Percentiles rank a stretch among this genome's conserved stretches.
Evolutionary conservation across 2,329 filamentous ascomycete genomes (phyloP).

Genomic region (Niveomyces coronatus): DNA sequence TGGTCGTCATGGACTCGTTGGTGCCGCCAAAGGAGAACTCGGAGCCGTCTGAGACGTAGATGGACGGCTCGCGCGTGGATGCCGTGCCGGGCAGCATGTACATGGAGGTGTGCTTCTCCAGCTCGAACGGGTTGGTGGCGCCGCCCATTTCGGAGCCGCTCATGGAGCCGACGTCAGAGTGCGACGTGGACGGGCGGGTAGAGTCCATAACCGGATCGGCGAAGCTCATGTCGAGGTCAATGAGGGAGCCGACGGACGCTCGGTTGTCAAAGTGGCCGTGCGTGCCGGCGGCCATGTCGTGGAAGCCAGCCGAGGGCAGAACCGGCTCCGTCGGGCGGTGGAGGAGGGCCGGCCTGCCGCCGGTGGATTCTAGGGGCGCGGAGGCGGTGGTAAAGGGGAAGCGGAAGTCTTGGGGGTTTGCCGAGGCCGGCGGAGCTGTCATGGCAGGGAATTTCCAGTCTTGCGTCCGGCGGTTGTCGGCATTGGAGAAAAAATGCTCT

Average conservation of each 20-base stretch:
- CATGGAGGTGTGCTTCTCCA: slow-evolving; percentile 51
- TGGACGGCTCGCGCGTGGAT: slow-evolving; percentile 41
- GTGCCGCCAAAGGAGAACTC: slow-evolving; percentile 32
- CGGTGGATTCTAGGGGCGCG: slow-evolving; percentile 10
- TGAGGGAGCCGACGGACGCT: slow-evolving; percentile 35
- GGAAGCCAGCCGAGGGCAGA: slow-evolving; percentile 29
- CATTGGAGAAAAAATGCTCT: slow-evolving; percentile 40
- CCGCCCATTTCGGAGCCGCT: slow-evolving; percentile 45
- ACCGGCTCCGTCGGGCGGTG: slow-evolving; percentile 44
- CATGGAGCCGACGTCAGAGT: slow-evolving; percentile 47
- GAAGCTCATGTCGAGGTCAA: slow-evolving; percentile 46
- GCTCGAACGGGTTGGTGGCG: slow-evolving; percentile 50
- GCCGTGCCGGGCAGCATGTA: slow-evolving; percentile 30
- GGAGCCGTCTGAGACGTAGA: slow-evolving; percentile 51
- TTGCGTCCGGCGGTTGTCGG: slow-evolving; percentile 37
- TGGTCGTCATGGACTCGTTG: slow-evolving; percentile 11
- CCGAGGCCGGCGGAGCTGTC: slow-evolving; percentile 38
- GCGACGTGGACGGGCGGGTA: slow-evolving; percentile 46
- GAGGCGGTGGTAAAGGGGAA: slow-evolving; percentile 33
- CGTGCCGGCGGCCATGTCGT: slow-evolving; percentile 30
- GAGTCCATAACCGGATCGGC: slow-evolving; percentile 40
- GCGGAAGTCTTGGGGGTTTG: slow-evolving; percentile 41
- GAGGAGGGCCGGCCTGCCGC: slow-evolving; percentile 32
- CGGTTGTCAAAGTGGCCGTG: slow-evolving; percentile 26
- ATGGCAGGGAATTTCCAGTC: slow-evolving; percentile 51